phyloP scores from a whole-genome alignment of 2,329 filamentous ascomycete genomes.

The Clathrospora elynae region DNA sequence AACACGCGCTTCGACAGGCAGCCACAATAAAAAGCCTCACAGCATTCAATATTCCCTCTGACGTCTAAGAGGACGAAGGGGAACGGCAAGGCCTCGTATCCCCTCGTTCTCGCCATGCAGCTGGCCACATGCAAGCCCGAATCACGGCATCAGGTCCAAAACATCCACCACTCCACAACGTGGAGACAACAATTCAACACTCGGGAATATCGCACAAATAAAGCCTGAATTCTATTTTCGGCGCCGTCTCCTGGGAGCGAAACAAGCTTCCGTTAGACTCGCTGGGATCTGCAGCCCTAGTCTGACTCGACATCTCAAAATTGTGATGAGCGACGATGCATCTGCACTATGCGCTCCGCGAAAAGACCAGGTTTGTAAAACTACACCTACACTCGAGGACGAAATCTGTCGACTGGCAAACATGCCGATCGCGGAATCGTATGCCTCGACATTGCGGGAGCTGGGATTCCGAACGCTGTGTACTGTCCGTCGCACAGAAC shows the following conservation, averaged over 20 bases:
- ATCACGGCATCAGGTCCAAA: conserved; percentile 13
- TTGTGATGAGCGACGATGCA: conserved; percentile 7
- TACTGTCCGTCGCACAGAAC: conserved; percentile 2
- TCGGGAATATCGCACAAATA: conserved; percentile 11
- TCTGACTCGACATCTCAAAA: conserved; percentile 9
- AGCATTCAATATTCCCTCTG: conserved; percentile 13
- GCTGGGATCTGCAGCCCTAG: conserved; percentile 7
- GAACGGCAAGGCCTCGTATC: conserved; percentile 15
- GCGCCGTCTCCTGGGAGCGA: conserved; percentile 3
- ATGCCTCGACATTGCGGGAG: conserved; percentile 1
- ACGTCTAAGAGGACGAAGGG: conserved; percentile 3
- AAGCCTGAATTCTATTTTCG: conserved; percentile 12
- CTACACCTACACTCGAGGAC: too few species aligned
- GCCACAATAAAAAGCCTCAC: conserved; percentile 2
- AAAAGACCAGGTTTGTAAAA: too few species aligned
- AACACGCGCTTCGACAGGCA: conserved; percentile 3
- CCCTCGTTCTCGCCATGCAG: conserved; percentile 10
- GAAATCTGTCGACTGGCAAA: conserved; percentile 5
- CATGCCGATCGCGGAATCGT: not conserved
- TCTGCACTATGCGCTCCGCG: not conserved
- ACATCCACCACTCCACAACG: conserved; percentile 16
- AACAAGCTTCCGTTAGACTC: conserved; percentile 12
- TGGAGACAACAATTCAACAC: conserved; percentile 2
- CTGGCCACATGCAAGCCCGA: conserved; percentile 7
- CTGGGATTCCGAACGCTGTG: conserved; percentile 1